Conservation (phyloP, 2,329 filamentous ascomycete species). For the Phialophora tarda region DNA sequence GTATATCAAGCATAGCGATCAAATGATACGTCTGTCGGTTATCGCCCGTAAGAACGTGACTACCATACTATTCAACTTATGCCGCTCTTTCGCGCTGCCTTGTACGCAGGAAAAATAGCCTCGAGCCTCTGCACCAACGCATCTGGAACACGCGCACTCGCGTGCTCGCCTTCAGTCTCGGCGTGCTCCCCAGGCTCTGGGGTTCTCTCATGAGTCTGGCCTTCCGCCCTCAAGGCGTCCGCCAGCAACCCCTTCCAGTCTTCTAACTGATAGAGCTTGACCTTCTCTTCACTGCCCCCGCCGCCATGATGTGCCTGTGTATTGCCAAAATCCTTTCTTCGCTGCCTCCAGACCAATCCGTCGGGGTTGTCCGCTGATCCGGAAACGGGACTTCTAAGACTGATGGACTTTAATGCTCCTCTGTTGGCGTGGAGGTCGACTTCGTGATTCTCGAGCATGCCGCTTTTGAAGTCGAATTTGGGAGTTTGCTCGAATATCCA, state of each 20-base stretch:
- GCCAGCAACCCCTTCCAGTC: neutral
- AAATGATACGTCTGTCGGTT: neutral
- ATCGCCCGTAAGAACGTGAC: neutral
- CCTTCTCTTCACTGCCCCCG: neutral
- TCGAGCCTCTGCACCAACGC: constrained; percentile 19
- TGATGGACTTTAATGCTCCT: constrained; percentile 26
- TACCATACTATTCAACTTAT: neutral
- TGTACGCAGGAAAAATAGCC: constrained; percentile 22
- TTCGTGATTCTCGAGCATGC: constrained; percentile 25
- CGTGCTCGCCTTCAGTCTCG: neutral
- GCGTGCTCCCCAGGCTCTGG: neutral
- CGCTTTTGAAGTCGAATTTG: constrained; percentile 34
- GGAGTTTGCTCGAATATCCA: constrained; percentile 39
- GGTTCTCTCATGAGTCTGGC: neutral
- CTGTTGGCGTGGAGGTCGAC: constrained; percentile 33
- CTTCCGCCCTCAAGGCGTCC: neutral
- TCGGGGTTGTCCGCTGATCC: neutral
- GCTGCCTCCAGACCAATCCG: constrained; percentile 7
- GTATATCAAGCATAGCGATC: too few species aligned
- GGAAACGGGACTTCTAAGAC: constrained; percentile 1
- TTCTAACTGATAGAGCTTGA: neutral
- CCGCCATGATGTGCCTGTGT: neutral
- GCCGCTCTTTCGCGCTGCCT: neutral
- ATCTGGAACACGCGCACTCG: constrained; percentile 5
- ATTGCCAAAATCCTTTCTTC: neutral